Conservation (phyloP, 176 grass and related monocot genomes). For the Ensete ventricosum region DNA sequence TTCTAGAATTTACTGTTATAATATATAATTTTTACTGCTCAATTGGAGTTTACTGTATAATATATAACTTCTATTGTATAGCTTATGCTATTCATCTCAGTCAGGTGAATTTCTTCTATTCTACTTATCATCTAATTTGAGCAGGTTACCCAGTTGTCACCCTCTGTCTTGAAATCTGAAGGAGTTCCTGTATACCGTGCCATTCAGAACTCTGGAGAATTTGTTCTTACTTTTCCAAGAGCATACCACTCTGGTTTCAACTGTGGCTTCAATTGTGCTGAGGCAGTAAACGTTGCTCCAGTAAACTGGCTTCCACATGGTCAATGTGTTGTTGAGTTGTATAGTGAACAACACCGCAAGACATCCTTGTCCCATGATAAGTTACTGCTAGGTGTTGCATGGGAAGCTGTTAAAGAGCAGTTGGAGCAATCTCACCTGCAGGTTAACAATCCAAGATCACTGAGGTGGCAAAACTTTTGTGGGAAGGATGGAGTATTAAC, state of each 20-base stretch:
- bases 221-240: conserved; percentile 76
- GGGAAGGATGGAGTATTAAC: conserved; percentile 56
- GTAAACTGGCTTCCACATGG: conserved; percentile 83
- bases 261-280: conserved; percentile 92
- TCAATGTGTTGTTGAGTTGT: conserved; percentile 67
- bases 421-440: conserved; percentile 25
- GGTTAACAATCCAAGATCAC: conserved; percentile 13
- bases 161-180: conserved; percentile 77
- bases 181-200: conserved; percentile 66
- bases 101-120: neutral
- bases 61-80: neutral
- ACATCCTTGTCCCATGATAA: conserved; percentile 91
- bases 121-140: conserved; percentile 20
- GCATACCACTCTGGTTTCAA: conserved; percentile 97
- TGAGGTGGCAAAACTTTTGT: conserved; percentile 45
- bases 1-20: no score
- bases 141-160: conserved; percentile 93
- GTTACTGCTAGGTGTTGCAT: conserved; percentile 51
- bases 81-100: neutral
- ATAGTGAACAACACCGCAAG: conserved; percentile 65
- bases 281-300: conserved; percentile 89
- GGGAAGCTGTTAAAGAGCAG: conserved; percentile 53
- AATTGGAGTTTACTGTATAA: no score
- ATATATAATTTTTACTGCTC: no score
- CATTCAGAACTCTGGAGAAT: conserved; percentile 72